Evolutionary conservation across 257 asterid genomes (phyloP).

Genomic region (Mitragyna speciosa): DNA sequence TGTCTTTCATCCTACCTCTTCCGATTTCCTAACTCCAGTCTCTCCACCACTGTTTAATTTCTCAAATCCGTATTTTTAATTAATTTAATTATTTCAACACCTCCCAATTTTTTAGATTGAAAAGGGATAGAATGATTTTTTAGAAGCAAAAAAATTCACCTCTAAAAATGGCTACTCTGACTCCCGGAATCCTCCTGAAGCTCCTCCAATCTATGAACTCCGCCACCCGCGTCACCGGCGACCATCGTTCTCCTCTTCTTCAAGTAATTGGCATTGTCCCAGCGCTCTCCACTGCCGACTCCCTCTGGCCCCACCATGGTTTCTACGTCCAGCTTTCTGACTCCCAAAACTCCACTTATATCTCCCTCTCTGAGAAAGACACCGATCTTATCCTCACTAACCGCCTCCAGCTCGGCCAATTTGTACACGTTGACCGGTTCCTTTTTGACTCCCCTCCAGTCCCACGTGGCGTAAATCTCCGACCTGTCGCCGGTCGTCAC

Average conservation of each 20-base stretch:
- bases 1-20: neutral
- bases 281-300: slow-evolving; percentile 68
- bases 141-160: neutral
- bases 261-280: slow-evolving; percentile 90
- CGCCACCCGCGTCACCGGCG: slow-evolving; percentile 73
- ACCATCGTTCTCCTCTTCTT: slow-evolving; percentile 94
- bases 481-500: slow-evolving; percentile 80
- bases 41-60: slow-evolving; percentile 7
- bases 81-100: too few species aligned
- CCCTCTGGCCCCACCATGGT: slow-evolving; percentile 82
- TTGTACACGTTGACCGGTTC: slow-evolving; percentile 75
- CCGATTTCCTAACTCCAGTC: neutral
- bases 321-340: slow-evolving; percentile 91
- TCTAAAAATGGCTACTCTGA: slow-evolving; percentile 63
- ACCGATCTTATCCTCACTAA: slow-evolving; percentile 74
- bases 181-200: slow-evolving; percentile 87
- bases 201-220: slow-evolving; percentile 92
- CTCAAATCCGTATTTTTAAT: neutral
- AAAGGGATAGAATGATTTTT: neutral
- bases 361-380: slow-evolving; percentile 81
- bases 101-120: too few species aligned
- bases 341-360: slow-evolving; percentile 84
- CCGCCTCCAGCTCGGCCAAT: slow-evolving; percentile 91
- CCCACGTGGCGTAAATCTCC: slow-evolving; percentile 65
- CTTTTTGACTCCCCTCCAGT: slow-evolving; percentile 69